These are phyloP conservation scores for Parachaetomium inaequale DNA, from an alignment of 495 filamentous ascomycete species.

Conservation along the genomic window DNA sequence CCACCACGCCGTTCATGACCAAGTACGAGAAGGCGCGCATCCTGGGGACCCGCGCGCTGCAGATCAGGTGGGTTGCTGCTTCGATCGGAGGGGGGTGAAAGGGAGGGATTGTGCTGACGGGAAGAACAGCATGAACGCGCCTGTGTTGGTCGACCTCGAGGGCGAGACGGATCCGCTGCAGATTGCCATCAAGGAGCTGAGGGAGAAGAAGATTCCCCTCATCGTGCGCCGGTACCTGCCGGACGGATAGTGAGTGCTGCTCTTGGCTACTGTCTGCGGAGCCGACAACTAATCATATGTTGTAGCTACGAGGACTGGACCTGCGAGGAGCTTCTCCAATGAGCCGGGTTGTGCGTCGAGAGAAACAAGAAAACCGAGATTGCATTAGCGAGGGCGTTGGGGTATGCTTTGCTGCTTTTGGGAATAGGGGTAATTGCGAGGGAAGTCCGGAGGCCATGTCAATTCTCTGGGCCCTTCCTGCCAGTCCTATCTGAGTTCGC, in stretches of 20 bases:
- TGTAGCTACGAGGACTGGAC: constrained; percentile 97
- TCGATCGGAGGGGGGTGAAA: neutral
- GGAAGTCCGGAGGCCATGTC: neutral
- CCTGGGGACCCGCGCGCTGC: constrained; percentile 84
- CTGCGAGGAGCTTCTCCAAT: constrained; percentile 82
- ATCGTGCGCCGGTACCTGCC: constrained; percentile 93
- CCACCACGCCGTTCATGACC: constrained; percentile 97
- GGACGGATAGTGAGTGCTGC: constrained; percentile 79
- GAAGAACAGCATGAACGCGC: constrained; percentile 82
- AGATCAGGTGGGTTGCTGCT: constrained; percentile 70
- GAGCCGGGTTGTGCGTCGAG: constrained; percentile 8
- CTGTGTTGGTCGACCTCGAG: constrained; percentile 92
- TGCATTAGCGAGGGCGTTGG: constrained; percentile 37
- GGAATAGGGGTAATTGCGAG: neutral
- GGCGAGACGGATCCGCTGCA: constrained; percentile 97
- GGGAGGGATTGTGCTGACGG: neutral
- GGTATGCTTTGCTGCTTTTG: constrained; percentile 19
- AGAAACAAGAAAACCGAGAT: constrained; percentile 21
- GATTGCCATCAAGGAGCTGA: constrained; percentile 94
- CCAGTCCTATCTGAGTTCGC: neutral
- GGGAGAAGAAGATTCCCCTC: constrained; percentile 97
- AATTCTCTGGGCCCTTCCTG: neutral
- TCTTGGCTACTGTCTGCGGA: constrained; percentile 9
- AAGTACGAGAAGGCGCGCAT: constrained; percentile 96
- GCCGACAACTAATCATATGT: neutral